phyloP scores from a whole-genome alignment of 116 monocot genomes.

The Papilionanthe hybrid region DNA sequence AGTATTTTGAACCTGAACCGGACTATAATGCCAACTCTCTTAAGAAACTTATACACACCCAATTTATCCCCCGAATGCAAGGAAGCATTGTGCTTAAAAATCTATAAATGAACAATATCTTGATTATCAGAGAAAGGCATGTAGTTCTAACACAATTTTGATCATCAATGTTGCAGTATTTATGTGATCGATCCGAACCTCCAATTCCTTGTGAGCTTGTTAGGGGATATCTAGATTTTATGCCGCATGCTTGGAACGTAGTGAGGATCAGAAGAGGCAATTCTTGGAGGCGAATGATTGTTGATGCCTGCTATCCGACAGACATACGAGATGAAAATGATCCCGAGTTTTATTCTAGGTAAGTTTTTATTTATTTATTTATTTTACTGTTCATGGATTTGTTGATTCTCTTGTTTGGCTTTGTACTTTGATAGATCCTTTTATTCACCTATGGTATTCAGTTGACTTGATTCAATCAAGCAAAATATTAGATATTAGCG shows the following conservation, averaged over 20 bases:
- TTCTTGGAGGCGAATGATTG: slow-evolving; percentile 69
- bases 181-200: slow-evolving; percentile 93
- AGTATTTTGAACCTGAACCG: not conserved
- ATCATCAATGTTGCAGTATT: slow-evolving; percentile 55
- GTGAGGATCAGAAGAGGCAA: slow-evolving; percentile 50
- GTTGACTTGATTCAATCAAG: not conserved
- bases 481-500: not conserved
- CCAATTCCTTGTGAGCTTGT: slow-evolving; percentile 96
- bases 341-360: slow-evolving; percentile 94
- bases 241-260: slow-evolving; percentile 98
- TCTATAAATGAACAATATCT: not conserved
- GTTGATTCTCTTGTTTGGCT: not conserved
- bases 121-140: not conserved
- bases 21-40: not conserved
- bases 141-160: slow-evolving; percentile 1
- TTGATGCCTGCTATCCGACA: slow-evolving; percentile 90
- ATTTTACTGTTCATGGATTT: not conserved
- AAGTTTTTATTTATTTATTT: not conserved
- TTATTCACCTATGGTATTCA: not conserved
- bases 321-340: slow-evolving; percentile 90
- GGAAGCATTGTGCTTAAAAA: not conserved
- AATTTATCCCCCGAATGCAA: not conserved
- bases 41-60: not conserved
- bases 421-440: not conserved
- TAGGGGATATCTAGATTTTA: slow-evolving; percentile 89